These are phyloP conservation scores for Elsinoe arachidis DNA, from an alignment of 2,329 filamentous ascomycete genomes.

Conservation along the genomic window DNA sequence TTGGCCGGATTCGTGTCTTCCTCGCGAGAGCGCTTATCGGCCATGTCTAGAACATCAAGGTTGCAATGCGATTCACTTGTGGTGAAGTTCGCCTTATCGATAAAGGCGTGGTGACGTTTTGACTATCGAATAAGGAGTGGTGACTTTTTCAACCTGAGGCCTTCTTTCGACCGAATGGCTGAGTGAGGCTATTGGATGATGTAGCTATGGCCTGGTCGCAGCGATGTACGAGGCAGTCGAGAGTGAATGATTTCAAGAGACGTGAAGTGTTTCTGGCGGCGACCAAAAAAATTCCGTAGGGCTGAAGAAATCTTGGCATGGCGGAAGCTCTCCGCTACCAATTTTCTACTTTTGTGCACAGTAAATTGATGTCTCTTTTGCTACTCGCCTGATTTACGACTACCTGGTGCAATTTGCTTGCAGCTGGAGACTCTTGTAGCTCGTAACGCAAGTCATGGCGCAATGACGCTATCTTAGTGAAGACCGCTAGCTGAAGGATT, in stretches of 20 bases:
- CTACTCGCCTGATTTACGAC: too few species aligned
- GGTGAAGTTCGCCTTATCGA: neutral
- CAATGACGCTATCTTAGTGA: neutral
- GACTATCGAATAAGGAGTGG: neutral
- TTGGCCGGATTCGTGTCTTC: slow-evolving; percentile 44
- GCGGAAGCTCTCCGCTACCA: neutral
- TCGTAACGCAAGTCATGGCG: neutral
- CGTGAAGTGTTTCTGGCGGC: neutral
- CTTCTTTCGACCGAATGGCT: neutral
- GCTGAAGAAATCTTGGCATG: slow-evolving; percentile 5
- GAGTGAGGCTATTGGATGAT: neutral
- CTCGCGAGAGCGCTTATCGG: slow-evolving; percentile 47
- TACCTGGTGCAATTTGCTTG: too few species aligned
- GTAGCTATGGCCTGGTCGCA: too few species aligned
- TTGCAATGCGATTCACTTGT: slow-evolving; percentile 1
- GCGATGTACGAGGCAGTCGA: neutral
- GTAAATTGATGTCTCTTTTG: too few species aligned
- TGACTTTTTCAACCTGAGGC: too few species aligned
- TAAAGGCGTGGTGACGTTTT: neutral
- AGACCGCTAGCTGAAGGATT: neutral
- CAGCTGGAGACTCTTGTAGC: too few species aligned
- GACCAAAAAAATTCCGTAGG: slow-evolving; percentile 10
- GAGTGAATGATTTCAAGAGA: neutral
- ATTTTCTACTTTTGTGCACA: neutral
- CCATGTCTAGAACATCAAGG: slow-evolving; percentile 34